A percentile compares a stretch with the other conserved stretches of the same genome.
phyloP scores from a whole-genome alignment of 2,329 filamentous ascomycete species.

The Microdochium nivale region DNA sequence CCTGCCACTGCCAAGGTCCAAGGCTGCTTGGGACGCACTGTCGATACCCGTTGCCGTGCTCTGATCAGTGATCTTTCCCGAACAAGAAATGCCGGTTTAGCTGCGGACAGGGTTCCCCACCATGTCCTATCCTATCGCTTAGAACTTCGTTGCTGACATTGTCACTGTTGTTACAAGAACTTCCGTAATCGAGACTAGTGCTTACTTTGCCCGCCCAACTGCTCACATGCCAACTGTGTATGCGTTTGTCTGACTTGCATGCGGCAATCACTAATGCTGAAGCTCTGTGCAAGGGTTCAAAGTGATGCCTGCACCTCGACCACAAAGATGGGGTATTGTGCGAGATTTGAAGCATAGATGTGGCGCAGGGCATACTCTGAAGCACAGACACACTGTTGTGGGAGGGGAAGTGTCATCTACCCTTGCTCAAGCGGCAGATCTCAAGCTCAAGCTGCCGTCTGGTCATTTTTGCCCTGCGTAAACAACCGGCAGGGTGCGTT shows the following conservation, averaged over 20 bases:
- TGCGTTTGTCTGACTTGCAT: background rate
- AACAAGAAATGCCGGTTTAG: background rate
- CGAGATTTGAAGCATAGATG: too few relatives aligned
- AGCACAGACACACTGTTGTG: too few relatives aligned
- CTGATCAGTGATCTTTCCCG: background rate
- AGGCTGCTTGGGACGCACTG: background rate
- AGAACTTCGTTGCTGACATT: background rate
- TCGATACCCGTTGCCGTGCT: background rate
- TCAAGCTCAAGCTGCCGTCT: too few relatives aligned
- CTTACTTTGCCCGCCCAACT: constrained; percentile 7
- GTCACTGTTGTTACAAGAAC: background rate
- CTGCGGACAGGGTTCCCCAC: background rate
- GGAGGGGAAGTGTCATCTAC: too few relatives aligned
- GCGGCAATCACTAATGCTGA: background rate
- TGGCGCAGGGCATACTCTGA: too few relatives aligned
- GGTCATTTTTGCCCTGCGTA: too few relatives aligned
- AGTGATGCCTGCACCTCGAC: background rate
- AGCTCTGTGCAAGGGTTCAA: background rate
- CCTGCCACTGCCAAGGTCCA: background rate
- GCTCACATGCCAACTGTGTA: background rate
- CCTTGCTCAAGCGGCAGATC: too few relatives aligned
- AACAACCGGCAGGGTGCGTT: too few relatives aligned
- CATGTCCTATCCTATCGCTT: background rate
- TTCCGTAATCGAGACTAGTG: constrained; percentile 9
- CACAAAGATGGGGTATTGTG: too few relatives aligned